These are phyloP conservation scores for Pontederia paniculata DNA, from an alignment of 176 grass and related monocot genomes.

Conservation along the genomic window DNA sequence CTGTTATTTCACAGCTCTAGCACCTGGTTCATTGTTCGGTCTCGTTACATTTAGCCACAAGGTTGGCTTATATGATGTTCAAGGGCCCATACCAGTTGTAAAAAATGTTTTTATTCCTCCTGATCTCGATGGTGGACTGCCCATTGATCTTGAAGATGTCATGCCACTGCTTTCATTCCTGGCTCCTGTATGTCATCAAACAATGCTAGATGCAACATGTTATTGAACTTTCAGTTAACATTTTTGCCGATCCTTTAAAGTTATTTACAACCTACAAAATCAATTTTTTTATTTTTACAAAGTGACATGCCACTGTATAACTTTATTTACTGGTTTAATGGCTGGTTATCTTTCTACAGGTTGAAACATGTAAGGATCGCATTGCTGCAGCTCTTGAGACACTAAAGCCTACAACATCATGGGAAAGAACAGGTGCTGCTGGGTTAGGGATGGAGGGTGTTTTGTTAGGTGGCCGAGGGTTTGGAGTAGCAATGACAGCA, in stretches of 20 bases:
- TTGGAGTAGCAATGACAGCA: constrained; percentile 72
- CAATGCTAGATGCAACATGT: background rate
- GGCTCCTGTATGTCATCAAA: constrained; percentile 59
- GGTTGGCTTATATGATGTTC: constrained; percentile 95
- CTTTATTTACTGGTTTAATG: background rate
- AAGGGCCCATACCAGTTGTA: constrained; percentile 74
- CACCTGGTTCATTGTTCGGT: constrained; percentile 81
- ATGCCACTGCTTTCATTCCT: constrained; percentile 94
- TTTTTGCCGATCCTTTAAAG: background rate
- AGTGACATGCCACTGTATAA: background rate
- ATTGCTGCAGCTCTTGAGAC: constrained; percentile 74
- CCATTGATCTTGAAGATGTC: constrained; percentile 72
- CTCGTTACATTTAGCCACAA: constrained; percentile 93
- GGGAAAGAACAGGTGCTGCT: constrained; percentile 66
- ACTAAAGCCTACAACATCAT: constrained; percentile 71
- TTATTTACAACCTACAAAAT: background rate
- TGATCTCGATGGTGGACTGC: constrained; percentile 41
- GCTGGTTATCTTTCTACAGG: constrained; percentile 32
- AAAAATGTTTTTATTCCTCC: constrained; percentile 89
- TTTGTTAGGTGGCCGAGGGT: constrained; percentile 72
- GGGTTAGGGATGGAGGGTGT: constrained; percentile 64
- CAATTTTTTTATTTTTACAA: background rate
- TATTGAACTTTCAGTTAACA: background rate
- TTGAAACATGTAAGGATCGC: constrained; percentile 72
- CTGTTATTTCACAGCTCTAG: constrained; percentile 55